These are phyloP conservation scores for Colletotrichum orchidophilum DNA, from an alignment of 2,329 filamentous ascomycete species.

Conservation along the genomic window DNA sequence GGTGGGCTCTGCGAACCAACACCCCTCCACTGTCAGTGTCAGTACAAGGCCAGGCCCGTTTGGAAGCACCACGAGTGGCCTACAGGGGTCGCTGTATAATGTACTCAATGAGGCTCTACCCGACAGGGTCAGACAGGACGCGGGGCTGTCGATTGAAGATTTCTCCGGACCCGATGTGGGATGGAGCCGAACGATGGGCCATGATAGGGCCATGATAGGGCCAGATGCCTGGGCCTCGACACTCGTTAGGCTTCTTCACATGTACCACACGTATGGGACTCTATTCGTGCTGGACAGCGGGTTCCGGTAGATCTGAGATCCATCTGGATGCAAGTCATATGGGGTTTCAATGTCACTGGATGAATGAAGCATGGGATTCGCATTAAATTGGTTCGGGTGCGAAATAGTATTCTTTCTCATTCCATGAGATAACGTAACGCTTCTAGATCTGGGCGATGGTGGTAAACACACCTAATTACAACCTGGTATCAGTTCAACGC, in stretches of 20 bases:
- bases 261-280: neutral
- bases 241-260: neutral
- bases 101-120: neutral
- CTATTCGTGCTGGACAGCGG: neutral
- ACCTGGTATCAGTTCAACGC: no score
- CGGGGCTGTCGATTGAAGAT: neutral
- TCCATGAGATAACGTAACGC: neutral
- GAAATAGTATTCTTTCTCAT: neutral
- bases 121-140: neutral
- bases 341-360: neutral
- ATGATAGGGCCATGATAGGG: no score
- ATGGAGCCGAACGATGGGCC: neutral
- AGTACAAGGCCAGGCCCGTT: constrained; percentile 8
- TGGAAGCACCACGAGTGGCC: neutral
- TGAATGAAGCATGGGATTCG: neutral
- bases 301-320: neutral
- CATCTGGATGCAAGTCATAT: neutral
- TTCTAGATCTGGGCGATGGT: neutral
- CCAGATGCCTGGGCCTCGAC: neutral
- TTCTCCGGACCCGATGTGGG: neutral
- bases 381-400: neutral
- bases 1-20: neutral
- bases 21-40: neutral
- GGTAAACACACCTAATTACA: no score
- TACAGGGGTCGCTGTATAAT: constrained; percentile 1